These are phyloP conservation scores for Chlamydomonas sp. DNA, from an alignment of 139 green algal species.

Conservation along the genomic window DNA sequence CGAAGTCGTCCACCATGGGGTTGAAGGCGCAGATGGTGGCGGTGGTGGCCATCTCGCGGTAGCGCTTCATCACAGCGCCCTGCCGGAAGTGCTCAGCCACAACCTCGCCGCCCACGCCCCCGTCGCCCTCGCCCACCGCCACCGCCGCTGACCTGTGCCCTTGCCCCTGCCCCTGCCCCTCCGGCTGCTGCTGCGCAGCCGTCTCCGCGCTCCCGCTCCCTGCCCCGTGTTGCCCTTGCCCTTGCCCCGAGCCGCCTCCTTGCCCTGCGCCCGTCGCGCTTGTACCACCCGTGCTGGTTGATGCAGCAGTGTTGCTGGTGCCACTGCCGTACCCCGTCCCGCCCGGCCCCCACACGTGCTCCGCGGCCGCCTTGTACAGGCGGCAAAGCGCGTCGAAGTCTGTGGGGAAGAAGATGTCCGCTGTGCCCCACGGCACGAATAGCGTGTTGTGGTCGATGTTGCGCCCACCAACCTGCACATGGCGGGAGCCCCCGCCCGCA, in stretches of 20 bases:
- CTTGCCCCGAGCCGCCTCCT: no score
- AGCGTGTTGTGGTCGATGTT: constrained; percentile 66
- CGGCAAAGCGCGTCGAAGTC: constrained; percentile 77
- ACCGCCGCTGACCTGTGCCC: neutral
- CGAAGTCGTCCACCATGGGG: constrained; percentile 88
- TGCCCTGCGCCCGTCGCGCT: no score
- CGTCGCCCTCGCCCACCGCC: neutral
- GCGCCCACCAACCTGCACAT: constrained; percentile 55
- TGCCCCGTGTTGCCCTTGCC: no score
- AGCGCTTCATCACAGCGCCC: constrained; percentile 68
- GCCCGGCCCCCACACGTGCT: constrained; percentile 35
- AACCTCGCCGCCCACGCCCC: neutral
- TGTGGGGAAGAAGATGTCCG: constrained; percentile 95
- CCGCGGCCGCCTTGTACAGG: constrained; percentile 63
- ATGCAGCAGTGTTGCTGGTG: neutral
- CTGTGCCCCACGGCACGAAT: constrained; percentile 61
- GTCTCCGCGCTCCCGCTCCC: no score
- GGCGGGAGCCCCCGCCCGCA: neutral
- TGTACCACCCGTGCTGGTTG: no score
- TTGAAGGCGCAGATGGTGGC: constrained; percentile 76
- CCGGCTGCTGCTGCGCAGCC: neutral
- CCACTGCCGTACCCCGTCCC: neutral
- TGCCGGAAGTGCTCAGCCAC: constrained; percentile 44
- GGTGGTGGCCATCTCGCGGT: constrained; percentile 58
- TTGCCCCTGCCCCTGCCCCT: neutral